These are phyloP conservation scores for Grifola frondosa DNA, from an alignment of 1,284 basidiomycete genomes.

Conservation along the genomic window DNA sequence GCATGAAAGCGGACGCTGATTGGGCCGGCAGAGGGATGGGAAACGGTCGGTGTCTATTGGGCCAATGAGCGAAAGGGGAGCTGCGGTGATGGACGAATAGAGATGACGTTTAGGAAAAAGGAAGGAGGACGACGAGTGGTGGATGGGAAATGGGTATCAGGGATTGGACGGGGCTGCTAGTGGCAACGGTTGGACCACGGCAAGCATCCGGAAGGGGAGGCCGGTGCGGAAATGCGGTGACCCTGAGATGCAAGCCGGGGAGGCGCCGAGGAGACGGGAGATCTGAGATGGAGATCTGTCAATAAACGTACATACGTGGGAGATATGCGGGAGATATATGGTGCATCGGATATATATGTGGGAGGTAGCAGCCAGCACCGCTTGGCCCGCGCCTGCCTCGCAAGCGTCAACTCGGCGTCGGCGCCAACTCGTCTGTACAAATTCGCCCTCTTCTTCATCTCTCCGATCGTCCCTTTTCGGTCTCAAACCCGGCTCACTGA, in stretches of 20 bases:
- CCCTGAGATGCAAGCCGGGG: slow-evolving; percentile 2
- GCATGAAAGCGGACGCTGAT: neutral
- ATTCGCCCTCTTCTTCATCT: too few species aligned
- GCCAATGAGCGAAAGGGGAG: neutral
- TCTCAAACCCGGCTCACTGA: too few species aligned
- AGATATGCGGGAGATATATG: too few species aligned
- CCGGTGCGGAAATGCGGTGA: slow-evolving; percentile 14
- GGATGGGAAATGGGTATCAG: slow-evolving; percentile 3
- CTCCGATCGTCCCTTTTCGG: too few species aligned
- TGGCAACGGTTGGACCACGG: too few species aligned
- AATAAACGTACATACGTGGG: too few species aligned
- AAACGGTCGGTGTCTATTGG: neutral
- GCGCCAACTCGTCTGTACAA: slow-evolving; percentile 8
- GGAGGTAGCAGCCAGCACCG: too few species aligned
- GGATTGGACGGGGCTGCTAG: slow-evolving; percentile 9
- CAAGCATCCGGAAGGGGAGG: slow-evolving; percentile 12
- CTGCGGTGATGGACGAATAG: neutral
- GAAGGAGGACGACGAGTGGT: slow-evolving; percentile 1
- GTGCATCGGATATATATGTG: too few species aligned
- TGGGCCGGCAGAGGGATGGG: neutral
- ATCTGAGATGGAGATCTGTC: slow-evolving; percentile 18
- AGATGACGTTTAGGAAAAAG: neutral
- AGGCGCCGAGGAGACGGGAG: slow-evolving; percentile 11
- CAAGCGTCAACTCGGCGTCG: slow-evolving; percentile 18
- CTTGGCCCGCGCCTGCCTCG: too few species aligned